phyloP scores from a whole-genome alignment of 2,329 filamentous ascomycete species.

The Parastagonospora nodorum region DNA sequence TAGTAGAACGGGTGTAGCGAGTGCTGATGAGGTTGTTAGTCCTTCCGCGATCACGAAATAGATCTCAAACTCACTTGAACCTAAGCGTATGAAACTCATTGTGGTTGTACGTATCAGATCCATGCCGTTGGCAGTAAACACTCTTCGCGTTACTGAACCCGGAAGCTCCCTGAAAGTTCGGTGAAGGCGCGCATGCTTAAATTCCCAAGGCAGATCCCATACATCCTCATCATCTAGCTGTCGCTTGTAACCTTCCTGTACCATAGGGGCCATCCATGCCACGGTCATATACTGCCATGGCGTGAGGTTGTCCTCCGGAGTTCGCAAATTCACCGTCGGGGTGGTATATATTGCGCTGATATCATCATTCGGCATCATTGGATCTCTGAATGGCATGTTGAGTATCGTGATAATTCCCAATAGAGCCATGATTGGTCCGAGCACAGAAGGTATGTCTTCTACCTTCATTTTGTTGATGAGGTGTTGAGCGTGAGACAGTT shows the following conservation, averaged over 20 bases:
- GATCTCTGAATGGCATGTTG: conserved; percentile 72
- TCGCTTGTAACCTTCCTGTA: conserved; percentile 65
- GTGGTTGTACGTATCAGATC: conserved; percentile 72
- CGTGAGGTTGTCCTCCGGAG: conserved; percentile 78
- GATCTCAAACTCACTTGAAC: conserved; percentile 52
- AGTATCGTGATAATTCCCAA: conserved; percentile 61
- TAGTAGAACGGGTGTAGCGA: conserved; percentile 69
- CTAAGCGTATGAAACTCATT: conserved; percentile 68
- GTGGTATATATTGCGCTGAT: conserved; percentile 64
- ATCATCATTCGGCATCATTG: conserved; percentile 56
- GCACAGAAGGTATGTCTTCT: conserved; percentile 39
- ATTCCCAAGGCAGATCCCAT: conserved; percentile 79
- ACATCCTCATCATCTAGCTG: conserved; percentile 80
- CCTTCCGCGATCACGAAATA: neutral
- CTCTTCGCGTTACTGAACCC: conserved; percentile 72
- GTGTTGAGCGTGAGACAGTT: conserved; percentile 28
- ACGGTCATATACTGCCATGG: conserved; percentile 86
- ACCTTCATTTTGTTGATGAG: neutral
- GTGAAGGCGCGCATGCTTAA: conserved; percentile 78
- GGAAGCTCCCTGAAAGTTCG: conserved; percentile 72
- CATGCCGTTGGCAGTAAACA: conserved; percentile 77
- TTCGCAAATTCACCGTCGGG: conserved; percentile 66
- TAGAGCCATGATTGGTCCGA: conserved; percentile 50
- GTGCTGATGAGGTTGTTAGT: conserved; percentile 12
- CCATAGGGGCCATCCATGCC: conserved; percentile 79